These are phyloP conservation scores for Pseudoturritis turrita DNA, from an alignment of 345 rosid genomes.

Conservation along the genomic window DNA sequence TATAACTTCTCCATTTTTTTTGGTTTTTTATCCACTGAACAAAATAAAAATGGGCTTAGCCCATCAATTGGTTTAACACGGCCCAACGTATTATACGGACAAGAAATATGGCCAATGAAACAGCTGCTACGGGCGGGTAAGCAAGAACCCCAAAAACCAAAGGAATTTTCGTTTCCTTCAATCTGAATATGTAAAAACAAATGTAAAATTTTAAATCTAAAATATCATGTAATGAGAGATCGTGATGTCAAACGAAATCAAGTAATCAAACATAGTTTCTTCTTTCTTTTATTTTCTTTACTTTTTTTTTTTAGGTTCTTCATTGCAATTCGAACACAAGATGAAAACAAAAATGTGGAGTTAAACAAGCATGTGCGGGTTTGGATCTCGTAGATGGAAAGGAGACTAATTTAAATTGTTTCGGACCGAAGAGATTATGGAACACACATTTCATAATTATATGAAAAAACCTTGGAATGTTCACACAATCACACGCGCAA, in stretches of 20 bases:
- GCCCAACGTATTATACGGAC: neutral
- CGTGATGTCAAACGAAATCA: too few relatives aligned
- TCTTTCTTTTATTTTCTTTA: too few relatives aligned
- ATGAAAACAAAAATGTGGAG: neutral
- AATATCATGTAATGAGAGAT: too few relatives aligned
- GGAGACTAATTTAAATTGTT: too few relatives aligned
- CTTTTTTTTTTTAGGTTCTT: too few relatives aligned
- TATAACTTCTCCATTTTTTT: too few relatives aligned
- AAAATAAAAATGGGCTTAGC: neutral
- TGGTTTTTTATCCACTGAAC: neutral
- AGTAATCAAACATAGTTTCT: too few relatives aligned
- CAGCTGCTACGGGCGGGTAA: neutral
- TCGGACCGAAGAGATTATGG: neutral
- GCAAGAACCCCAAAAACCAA: neutral
- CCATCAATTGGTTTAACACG: neutral
- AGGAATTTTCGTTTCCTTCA: neutral
- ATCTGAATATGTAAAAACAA: too few relatives aligned
- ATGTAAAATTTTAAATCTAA: too few relatives aligned
- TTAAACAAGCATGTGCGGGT: neutral
- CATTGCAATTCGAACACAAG: neutral
- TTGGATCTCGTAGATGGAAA: too few relatives aligned
- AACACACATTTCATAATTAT: neutral
- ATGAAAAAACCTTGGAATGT: neutral
- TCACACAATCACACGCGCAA: neutral
- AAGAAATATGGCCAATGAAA: neutral